phyloP scores from a whole-genome alignment of 2,329 filamentous ascomycete genomes.

The Lecanicillium sp. region DNA sequence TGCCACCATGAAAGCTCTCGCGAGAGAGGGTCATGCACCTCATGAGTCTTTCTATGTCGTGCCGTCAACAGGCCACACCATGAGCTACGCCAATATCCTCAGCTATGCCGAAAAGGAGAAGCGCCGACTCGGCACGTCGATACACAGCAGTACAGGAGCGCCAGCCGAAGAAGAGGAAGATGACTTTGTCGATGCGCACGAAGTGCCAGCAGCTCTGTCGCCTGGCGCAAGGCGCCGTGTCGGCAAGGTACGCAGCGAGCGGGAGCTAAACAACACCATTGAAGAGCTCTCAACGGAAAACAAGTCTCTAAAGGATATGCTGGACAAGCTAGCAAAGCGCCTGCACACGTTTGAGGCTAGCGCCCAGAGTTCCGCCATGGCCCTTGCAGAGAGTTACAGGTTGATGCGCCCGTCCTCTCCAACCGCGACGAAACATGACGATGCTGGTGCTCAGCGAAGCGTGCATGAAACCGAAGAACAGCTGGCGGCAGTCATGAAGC shows the following conservation, averaged over 20 bases:
- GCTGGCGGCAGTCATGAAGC: conserved; percentile 46
- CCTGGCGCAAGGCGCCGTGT: conserved; percentile 32
- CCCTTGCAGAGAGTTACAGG: conserved; percentile 76
- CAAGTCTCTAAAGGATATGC: conserved; percentile 70
- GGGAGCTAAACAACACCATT: conserved; percentile 55
- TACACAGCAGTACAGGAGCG: conserved; percentile 42
- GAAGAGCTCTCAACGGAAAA: conserved; percentile 91
- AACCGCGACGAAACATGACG: conserved; percentile 18
- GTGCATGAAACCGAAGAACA: conserved; percentile 63
- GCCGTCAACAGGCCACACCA: conserved; percentile 81
- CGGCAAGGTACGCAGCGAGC: conserved; percentile 32
- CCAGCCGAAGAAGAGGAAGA: conserved; percentile 60
- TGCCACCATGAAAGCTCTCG: conserved; percentile 72
- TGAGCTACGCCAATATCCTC: conserved; percentile 87
- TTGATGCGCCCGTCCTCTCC: conserved; percentile 52
- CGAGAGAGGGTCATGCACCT: conserved; percentile 56
- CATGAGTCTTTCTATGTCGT: conserved; percentile 90
- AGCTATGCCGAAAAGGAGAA: conserved; percentile 61
- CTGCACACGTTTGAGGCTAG: conserved; percentile 92
- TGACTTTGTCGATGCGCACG: conserved; percentile 82
- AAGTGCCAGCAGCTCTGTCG: conserved; percentile 46
- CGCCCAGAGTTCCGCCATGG: conserved; percentile 78
- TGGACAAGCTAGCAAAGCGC: conserved; percentile 79
- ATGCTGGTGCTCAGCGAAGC: conserved; percentile 35
- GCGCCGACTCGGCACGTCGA: conserved; percentile 46